phyloP scores from a whole-genome alignment of 2,329 filamentous ascomycete species.

The Cladorrhinum sp. region DNA sequence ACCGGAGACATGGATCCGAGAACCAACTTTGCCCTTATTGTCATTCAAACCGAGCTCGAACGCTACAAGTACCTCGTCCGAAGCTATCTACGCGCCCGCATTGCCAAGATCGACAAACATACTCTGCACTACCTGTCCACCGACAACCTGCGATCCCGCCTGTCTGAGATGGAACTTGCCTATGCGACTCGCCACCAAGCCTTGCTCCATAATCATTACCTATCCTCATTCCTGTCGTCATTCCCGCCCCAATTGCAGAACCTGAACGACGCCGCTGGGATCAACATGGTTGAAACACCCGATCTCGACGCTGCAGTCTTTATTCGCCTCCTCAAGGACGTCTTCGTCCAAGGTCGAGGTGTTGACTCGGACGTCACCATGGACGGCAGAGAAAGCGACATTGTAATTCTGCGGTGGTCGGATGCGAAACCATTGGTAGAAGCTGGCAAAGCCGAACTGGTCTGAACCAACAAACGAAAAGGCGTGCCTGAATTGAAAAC shows the following conservation, averaged over 20 bases:
- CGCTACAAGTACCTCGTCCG: slow-evolving; percentile 88
- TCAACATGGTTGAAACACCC: slow-evolving; percentile 88
- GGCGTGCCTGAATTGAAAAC: background rate
- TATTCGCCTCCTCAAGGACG: slow-evolving; percentile 65
- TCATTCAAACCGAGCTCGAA: slow-evolving; percentile 94
- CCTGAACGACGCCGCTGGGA: slow-evolving; percentile 84
- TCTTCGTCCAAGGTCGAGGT: slow-evolving; percentile 56
- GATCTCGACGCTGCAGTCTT: slow-evolving; percentile 84
- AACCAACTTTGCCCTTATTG: slow-evolving; percentile 88
- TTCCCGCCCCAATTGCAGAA: slow-evolving; percentile 79
- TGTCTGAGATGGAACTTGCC: slow-evolving; percentile 73
- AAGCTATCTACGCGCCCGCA: slow-evolving; percentile 76
- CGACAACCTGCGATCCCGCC: slow-evolving; percentile 52
- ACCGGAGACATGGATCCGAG: slow-evolving; percentile 84
- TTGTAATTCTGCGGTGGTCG: slow-evolving; percentile 69
- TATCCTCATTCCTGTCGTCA: slow-evolving; percentile 75
- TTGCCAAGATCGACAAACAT: slow-evolving; percentile 83
- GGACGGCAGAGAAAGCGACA: slow-evolving; percentile 58
- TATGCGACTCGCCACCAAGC: slow-evolving; percentile 85
- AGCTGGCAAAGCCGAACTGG: slow-evolving; percentile 54
- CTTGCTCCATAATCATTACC: slow-evolving; percentile 80
- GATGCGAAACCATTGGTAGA: slow-evolving; percentile 64
- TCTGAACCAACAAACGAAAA: slow-evolving; percentile 38
- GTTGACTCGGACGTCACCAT: slow-evolving; percentile 61
- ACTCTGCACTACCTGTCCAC: slow-evolving; percentile 69